A percentile compares a stretch with the other conserved stretches of the same genome.
phyloP scores from a whole-genome alignment of 139 green algal species.

The Picochlorum sp. region DNA sequence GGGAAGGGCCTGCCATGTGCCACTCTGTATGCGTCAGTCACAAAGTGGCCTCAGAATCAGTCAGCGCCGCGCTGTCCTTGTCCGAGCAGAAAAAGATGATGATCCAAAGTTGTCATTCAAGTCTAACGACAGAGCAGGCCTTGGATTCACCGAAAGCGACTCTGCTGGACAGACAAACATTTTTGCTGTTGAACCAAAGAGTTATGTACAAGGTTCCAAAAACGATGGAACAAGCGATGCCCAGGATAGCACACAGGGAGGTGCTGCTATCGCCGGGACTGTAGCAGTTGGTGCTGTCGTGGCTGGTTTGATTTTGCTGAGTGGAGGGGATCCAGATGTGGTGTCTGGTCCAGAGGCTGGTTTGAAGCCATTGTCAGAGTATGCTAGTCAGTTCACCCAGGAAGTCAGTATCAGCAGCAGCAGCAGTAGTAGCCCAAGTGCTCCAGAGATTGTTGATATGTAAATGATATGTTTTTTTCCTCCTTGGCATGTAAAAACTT shows the following conservation, averaged over 20 bases:
- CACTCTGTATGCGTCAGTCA: not conserved
- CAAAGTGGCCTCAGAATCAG: not conserved
- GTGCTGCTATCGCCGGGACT: conserved; percentile 9
- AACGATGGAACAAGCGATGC: conserved; percentile 12
- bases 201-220: conserved; percentile 22
- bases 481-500: not conserved
- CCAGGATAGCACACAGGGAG: not conserved
- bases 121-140: conserved; percentile 18
- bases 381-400: conserved; percentile 13
- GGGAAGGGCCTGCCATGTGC: not conserved
- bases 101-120: conserved; percentile 16
- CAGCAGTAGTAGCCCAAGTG: conserved; percentile 1
- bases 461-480: conserved; percentile 3
- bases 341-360: conserved; percentile 9
- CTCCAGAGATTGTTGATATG: not conserved
- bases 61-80: not conserved
- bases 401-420: conserved; percentile 11
- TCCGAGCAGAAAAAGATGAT: not conserved
- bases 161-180: conserved; percentile 61
- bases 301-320: conserved; percentile 13
- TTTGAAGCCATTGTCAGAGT: conserved; percentile 12
- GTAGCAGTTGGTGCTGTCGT: conserved; percentile 17
- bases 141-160: conserved; percentile 51
- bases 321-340: conserved; percentile 1
- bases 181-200: conserved; percentile 46